Evolutionary conservation across 2,329 filamentous ascomycete genomes (phyloP).

Genomic region (Penicillium griseofulvum): DNA sequence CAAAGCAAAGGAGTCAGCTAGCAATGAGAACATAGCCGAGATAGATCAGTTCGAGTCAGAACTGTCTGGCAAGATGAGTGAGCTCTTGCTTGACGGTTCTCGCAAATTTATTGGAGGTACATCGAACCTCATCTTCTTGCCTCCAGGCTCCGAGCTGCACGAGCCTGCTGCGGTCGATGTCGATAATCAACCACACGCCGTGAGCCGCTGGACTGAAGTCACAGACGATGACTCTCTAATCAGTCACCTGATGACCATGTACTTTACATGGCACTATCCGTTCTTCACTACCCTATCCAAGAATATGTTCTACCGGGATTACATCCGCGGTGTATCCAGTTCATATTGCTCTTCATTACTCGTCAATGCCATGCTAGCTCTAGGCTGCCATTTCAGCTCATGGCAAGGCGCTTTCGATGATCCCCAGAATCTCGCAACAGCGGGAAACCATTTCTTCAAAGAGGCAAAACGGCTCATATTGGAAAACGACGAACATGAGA

Average conservation of each 20-base stretch:
- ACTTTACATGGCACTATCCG: conserved; percentile 96
- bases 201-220: conserved; percentile 84
- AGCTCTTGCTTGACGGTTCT: conserved; percentile 80
- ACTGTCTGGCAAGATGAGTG: conserved; percentile 88
- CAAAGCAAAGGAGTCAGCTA: conserved; percentile 27
- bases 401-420: conserved; percentile 68
- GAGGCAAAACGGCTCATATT: conserved; percentile 88
- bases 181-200: conserved; percentile 61
- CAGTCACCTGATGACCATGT: conserved; percentile 89
- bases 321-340: conserved; percentile 65
- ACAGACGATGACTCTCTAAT: conserved; percentile 76
- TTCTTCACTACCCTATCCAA: conserved; percentile 93
- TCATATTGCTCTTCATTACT: conserved; percentile 84
- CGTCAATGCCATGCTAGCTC: conserved; percentile 88
- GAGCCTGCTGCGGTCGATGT: conserved; percentile 41
- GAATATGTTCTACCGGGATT: conserved; percentile 81
- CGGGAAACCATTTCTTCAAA: conserved; percentile 92
- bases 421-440: conserved; percentile 74
- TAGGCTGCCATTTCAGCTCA: conserved; percentile 90
- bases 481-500: conserved; percentile 90
- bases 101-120: conserved; percentile 92
- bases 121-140: conserved; percentile 84
- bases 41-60: conserved; percentile 66
- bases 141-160: conserved; percentile 49
- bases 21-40: conserved; percentile 43